Base-by-base conservation (phyloP, 495 filamentous ascomycete genomes). In the Aspergillus sclerotioniger region DNA sequence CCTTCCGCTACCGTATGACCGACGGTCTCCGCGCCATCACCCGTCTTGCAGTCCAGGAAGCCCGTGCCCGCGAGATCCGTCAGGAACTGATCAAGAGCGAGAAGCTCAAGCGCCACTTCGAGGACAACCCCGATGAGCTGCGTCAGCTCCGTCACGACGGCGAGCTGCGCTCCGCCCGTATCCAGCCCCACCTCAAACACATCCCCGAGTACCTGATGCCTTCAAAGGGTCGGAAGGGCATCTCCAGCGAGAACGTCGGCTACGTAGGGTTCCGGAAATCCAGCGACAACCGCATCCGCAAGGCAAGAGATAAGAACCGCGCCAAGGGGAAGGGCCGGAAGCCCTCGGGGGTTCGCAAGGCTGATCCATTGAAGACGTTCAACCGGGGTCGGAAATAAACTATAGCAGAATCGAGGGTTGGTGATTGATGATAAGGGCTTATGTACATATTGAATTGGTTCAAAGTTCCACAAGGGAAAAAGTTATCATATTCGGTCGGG, bases 181-280 rank as follows among this genome's bases (percentile, higher is more conserved):
- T 92, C 29, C 91, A 96, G 73, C 80, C 87, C 10, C 95, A 99
- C 80, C 73, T 99, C 56, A 96, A 90, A 72, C 92, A 98, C 76
- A 90, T 99, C 3, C 94, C 94, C 0, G 91, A 96, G 21, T 99
- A 99, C 73, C 73, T 99, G 47, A 80, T 99, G 64, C 94, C 94
- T 0, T 81, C 79, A 20, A 91, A 89, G 61, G 91, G 89, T 0
- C 86, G 83, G 64, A 84, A 84, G 61, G 87, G 78, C 3, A 69
- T 91, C 39, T 82, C 82, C 10, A 76, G 76, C 20, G 79, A 81
- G 25, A 78, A 86, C 48, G 75, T 88, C 31, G 85, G 87, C 1
- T 93, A 89, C 66, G 90, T 96, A 37, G 83, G 87, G 0, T 81
- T 97, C 61, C 76, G 82, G 62, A 96, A 91, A 76, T 72, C 76